Evolutionary conservation across 176 grass and related monocot species (phyloP), one percentile per base, ranked within the genome.

Genomic region (Calamus simplicifolius): DNA sequence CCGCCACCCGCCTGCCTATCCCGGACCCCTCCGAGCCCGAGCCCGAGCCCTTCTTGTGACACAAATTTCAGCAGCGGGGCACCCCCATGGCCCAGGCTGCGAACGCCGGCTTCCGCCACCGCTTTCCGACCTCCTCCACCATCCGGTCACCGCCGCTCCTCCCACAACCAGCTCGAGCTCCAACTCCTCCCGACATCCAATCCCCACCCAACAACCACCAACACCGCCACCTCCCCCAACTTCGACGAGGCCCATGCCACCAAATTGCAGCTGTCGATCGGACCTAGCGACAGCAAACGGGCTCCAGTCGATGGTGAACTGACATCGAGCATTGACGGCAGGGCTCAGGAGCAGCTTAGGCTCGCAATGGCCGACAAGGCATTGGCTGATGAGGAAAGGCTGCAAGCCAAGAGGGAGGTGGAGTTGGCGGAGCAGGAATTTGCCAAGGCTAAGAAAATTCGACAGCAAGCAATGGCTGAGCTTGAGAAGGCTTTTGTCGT

Each of bases 191-290:
- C 82, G 3, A 69, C 62, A 5, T 68, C 76, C 2, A 67, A 66
- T 51, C 19, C 72, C 16, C 49, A 48, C 17, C 14, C 64, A 0
- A 10, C 16, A 8, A 1, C 58, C 27, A 13, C 30, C 2, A 6
- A 26, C 0, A 21, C 43, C 12, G 26, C 62, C 54, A 67, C 65
- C 13, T 43, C 66, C 6, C 58, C 65, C 56, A 61, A 78, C 14
- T 73, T 70, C 0, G 73, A 79, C 53, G 71, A 69, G 35, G 35
- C 35, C 35, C 35, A 43, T 43, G 35, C 35, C 4, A 61, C 89
- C 21, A 77, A 87, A 69, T 80, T 97, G 50, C 87, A 82, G 62
- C 82, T 90, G 28, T 85, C 81, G 8, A 82, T 97, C 51, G 87
- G 92, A 3, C 73, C 73, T 1, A 43, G 35, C 7, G 35, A 13